phyloP scores from a whole-genome alignment of 2,329 filamentous ascomycete species.

The Monosporascus sp. region DNA sequence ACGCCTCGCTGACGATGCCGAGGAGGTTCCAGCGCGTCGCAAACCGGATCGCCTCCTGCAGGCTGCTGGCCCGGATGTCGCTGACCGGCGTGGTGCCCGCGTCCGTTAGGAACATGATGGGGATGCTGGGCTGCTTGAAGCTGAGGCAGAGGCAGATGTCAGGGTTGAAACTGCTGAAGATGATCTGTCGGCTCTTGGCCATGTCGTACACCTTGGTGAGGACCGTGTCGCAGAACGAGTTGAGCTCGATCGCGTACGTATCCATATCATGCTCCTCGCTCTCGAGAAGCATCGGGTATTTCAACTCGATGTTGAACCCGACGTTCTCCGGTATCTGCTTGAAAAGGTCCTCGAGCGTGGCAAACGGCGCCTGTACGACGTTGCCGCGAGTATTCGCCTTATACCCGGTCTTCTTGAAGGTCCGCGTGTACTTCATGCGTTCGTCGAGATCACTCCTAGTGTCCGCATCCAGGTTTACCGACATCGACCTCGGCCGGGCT shows the following conservation, averaged over 20 bases:
- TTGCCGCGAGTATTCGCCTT: conserved; percentile 92
- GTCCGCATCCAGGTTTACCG: conserved; percentile 46
- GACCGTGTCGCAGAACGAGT: conserved; percentile 93
- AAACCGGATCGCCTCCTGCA: conserved; percentile 94
- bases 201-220: conserved; percentile 85
- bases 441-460: conserved; percentile 51
- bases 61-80: conserved; percentile 81
- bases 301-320: conserved; percentile 98
- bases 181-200: conserved; percentile 77
- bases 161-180: conserved; percentile 96
- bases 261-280: conserved; percentile 96
- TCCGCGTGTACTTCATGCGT: conserved; percentile 93
- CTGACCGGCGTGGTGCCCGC: conserved; percentile 76
- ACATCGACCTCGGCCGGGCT: conserved; percentile 46
- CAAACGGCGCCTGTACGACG: conserved; percentile 94
- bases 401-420: conserved; percentile 91
- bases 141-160: conserved; percentile 91
- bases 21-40: conserved; percentile 91
- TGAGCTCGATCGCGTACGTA: conserved; percentile 89
- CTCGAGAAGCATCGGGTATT: conserved; percentile 97
- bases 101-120: conserved; percentile 90
- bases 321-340: conserved; percentile 73
- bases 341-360: conserved; percentile 91
- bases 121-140: conserved; percentile 96
- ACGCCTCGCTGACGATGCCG: conserved; percentile 83